These are phyloP conservation scores for Forsythia viridissima DNA, from an alignment of 257 asterid species.

Conservation along the genomic window DNA sequence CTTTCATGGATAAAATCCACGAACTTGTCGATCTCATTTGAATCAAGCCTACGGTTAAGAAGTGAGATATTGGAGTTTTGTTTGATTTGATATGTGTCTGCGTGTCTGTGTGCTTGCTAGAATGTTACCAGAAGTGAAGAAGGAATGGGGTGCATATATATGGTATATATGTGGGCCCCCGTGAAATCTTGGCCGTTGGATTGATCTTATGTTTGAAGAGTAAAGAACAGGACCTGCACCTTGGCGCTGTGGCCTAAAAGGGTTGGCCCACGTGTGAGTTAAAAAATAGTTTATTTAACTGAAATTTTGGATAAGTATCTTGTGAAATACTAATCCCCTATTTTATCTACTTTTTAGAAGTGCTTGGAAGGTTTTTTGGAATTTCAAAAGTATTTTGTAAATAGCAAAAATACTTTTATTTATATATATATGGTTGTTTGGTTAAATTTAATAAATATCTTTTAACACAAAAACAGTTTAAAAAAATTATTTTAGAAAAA, in stretches of 20 bases:
- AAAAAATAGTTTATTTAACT: neutral
- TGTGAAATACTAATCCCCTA: too few species aligned
- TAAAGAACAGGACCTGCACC: neutral
- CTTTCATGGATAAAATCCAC: conserved; percentile 45
- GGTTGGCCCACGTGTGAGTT: conserved; percentile 47
- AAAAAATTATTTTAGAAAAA: too few species aligned
- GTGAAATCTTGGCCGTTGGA: conserved; percentile 53
- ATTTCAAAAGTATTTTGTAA: too few species aligned
- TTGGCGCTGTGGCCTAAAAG: conserved; percentile 12
- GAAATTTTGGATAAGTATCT: too few species aligned
- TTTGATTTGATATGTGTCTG: neutral
- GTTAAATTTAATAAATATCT: too few species aligned
- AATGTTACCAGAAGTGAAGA: conserved; percentile 11
- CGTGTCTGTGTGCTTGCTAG: conserved; percentile 20
- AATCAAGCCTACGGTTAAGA: neutral
- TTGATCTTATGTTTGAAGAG: neutral
- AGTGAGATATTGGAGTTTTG: neutral
- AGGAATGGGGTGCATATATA: conserved; percentile 23
- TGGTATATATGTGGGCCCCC: conserved; percentile 22
- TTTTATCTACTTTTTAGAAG: too few species aligned
- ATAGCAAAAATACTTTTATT: too few species aligned
- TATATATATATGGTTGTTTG: too few species aligned
- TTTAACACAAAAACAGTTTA: too few species aligned
- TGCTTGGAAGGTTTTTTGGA: too few species aligned
- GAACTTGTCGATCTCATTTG: conserved; percentile 28